Evolutionary conservation across 2,329 filamentous ascomycete genomes (phyloP), one percentile per base, ranked within the genome.

Genomic region (Eutypella sp.): DNA sequence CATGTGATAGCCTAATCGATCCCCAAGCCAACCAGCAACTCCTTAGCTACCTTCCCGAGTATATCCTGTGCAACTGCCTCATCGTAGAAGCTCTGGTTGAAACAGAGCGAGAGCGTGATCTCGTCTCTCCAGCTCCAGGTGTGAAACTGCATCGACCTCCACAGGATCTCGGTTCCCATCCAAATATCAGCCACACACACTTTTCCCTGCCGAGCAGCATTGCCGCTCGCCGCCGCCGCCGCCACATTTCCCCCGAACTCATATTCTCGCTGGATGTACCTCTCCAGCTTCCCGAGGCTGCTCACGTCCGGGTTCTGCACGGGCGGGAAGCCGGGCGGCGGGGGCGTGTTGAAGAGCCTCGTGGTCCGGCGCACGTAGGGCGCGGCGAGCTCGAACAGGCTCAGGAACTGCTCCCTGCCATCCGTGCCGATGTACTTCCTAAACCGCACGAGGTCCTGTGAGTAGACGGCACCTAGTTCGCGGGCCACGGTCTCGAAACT

Each of bases 391-490:
- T 48, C 44, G 3, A 55, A 34, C 1, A 56, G 33, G 16, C 44
- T 42, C 1, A 53, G 41, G n/a, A n/a, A n/a, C n/a, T n/a, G n/a
- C 13, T 22, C 56, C 48, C 49, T 57, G 47, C 48, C 54, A 15
- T 60, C 60, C 43, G 57, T 52, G 7, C 13, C 43, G 5, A 20
- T 19, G 1, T 55, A 34, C 16, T 41, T 34, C 40, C 46, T 42
- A 27, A 63, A 65, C 36, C 47, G 51, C 13, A 59, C 52, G 16
- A 56, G 55, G 27, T 59, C 56, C 18, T 44, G 43, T 3, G 33
- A 29, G 24, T 58, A 59, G 20, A 53, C 42, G 9, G 37, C 34
- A 7, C 44, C 41, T 15, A 59, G 43, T 19, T 55, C 51, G 3
- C 38, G 42, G 1, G 53, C 47, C 4, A 58, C 42, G 7, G 31